A percentile compares a stretch with the other conserved stretches of the same genome.
These are phyloP conservation scores for Ichthyophthirius multifiliis DNA, from an alignment of 169 alveolate species.

Conservation along the genomic window DNA sequence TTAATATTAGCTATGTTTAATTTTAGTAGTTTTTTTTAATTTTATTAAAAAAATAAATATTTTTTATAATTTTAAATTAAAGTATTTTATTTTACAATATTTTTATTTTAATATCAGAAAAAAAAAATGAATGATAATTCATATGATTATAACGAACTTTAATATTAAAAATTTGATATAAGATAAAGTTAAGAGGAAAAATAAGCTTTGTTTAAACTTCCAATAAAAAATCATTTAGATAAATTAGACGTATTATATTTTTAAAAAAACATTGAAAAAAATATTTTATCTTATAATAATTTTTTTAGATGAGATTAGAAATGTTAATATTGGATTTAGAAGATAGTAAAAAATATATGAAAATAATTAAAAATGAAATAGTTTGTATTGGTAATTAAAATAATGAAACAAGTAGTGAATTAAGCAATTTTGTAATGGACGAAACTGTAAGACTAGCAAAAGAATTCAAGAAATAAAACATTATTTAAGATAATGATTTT, in stretches of 20 bases:
- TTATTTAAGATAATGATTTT: slow-evolving; percentile 1
- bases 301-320: not conserved
- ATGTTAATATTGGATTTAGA: not conserved
- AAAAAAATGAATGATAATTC: too few relatives aligned
- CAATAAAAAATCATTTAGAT: too few relatives aligned
- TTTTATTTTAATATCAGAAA: too few relatives aligned
- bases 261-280: not conserved
- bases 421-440: slow-evolving; percentile 16
- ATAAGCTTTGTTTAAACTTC: too few relatives aligned
- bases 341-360: not conserved
- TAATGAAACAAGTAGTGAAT: not conserved
- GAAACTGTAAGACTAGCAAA: slow-evolving; percentile 16
- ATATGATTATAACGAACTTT: too few relatives aligned
- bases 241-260: not conserved
- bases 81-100: too few relatives aligned
- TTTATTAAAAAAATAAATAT: too few relatives aligned
- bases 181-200: too few relatives aligned
- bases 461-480: slow-evolving; percentile 12
- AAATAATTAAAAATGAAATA: not conserved
- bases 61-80: too few relatives aligned
- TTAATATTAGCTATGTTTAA: too few relatives aligned
- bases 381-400: not conserved
- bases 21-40: too few relatives aligned
- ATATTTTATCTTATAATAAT: not conserved
- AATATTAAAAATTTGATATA: too few relatives aligned